phyloP scores from a whole-genome alignment of 768 basidiomycete genomes.

The Tricholoma saponaceum region DNA sequence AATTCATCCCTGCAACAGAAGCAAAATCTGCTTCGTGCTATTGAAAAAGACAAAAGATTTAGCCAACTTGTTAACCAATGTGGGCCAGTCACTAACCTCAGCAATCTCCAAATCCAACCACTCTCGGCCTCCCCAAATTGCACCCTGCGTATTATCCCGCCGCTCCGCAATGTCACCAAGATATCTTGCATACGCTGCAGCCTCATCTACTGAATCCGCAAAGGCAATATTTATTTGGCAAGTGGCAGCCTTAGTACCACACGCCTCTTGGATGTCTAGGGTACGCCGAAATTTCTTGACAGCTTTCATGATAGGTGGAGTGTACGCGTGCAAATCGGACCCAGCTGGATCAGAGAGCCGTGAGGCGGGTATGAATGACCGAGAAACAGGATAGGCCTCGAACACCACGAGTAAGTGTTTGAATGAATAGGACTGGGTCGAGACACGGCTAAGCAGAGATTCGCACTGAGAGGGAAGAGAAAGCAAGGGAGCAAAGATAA shows the following conservation, averaged over 20 bases:
- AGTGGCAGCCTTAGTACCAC: slow-evolving; percentile 39
- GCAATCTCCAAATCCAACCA: slow-evolving; percentile 60
- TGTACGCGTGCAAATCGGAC: slow-evolving; percentile 42
- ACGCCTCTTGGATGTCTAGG: slow-evolving; percentile 58
- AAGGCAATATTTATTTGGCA: slow-evolving; percentile 55
- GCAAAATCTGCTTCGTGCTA: slow-evolving; percentile 64
- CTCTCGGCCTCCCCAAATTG: slow-evolving; percentile 53
- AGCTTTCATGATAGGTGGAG: slow-evolving; percentile 65
- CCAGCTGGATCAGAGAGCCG: background rate
- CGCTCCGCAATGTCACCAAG: slow-evolving; percentile 58
- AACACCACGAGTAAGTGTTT: slow-evolving; percentile 53
- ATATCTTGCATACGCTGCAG: slow-evolving; percentile 48
- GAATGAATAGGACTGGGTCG: slow-evolving; percentile 62
- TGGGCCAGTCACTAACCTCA: slow-evolving; percentile 34
- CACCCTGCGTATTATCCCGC: slow-evolving; percentile 36
- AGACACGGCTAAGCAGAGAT: slow-evolving; percentile 38
- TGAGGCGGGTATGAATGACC: slow-evolving; percentile 26
- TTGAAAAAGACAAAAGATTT: background rate
- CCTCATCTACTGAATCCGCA: slow-evolving; percentile 54
- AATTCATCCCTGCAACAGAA: slow-evolving; percentile 58
- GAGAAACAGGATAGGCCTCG: slow-evolving; percentile 57
- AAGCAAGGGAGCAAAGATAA: slow-evolving; percentile 46
- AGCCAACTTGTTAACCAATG: background rate
- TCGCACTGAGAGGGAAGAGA: slow-evolving; percentile 48
- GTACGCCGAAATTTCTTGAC: slow-evolving; percentile 65